Base-by-base conservation (phyloP, 2,329 filamentous ascomycete genomes). In the Aureobasidium sp. region DNA sequence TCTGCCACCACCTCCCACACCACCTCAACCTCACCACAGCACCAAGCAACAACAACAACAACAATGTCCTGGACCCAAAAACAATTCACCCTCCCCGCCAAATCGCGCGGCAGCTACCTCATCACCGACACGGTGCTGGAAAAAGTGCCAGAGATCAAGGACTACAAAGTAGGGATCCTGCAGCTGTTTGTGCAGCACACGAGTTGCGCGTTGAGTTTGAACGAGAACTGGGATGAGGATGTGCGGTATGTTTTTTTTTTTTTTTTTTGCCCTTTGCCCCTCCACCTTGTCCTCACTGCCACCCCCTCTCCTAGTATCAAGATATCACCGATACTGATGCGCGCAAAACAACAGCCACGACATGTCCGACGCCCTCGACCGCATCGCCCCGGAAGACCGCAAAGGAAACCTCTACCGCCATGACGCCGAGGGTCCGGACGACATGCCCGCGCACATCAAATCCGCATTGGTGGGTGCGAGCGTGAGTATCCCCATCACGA, bases 391-490 rank as follows among this genome's bases (percentile, higher is more conserved):
- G 0, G 88, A 89, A 69, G 92, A 95, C 60, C 82, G 70, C 65
- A 74, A 75, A 66, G 73, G 73, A 10, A 80, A 83, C 9, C 73
- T 97, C 47, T 99, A 97, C 75, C 79, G 89, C 45, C 94, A 99
- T 75, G 84, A 83, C 68, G 92, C 87, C 0, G 94, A 96, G 79
- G 94, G 94, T 2, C 67, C 69, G 55, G 94, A 99, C 77, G 94
- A 97, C 74, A 96, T 97, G 90, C 94, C 94, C 84, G 92, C 91
- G 62, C 94, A 99, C 74, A 87, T 99, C 73, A 99, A 99, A 77
- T 90, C 87, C 61, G 88, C 90, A 0, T 77, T 99, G 53, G 81
- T 97, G 31, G 94, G 94, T 15, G 90, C 92, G 4, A 95, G 88
- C 67, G 85, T 97, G 2, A 93, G 86, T 6, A 88, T 99, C 61